Evolutionary conservation across 257 asterid genomes (phyloP).

Genomic region (Paraleonurus japonicus): DNA sequence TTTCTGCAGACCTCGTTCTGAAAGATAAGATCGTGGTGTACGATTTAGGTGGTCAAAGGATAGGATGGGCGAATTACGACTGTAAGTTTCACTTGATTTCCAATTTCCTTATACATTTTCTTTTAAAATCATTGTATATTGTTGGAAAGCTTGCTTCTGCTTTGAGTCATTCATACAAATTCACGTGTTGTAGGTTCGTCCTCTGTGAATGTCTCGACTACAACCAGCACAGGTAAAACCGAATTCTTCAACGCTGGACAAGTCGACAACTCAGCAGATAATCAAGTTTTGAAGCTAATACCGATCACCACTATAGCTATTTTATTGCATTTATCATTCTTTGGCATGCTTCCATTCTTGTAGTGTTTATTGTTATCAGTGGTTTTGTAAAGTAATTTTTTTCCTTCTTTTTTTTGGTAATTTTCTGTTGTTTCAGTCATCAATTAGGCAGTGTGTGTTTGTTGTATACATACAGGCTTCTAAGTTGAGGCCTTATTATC

Average conservation of each 20-base stretch:
- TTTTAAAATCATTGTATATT: neutral
- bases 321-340: constrained; percentile 40
- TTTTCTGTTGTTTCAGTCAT: neutral
- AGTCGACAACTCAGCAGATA: constrained; percentile 34
- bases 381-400: constrained; percentile 14
- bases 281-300: constrained; percentile 26
- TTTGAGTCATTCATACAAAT: neutral
- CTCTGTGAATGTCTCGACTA: constrained; percentile 73
- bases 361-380: constrained; percentile 20
- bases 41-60: constrained; percentile 74
- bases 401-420: neutral
- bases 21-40: constrained; percentile 89
- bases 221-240: constrained; percentile 57
- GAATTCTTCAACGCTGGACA: constrained; percentile 74
- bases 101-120: neutral
- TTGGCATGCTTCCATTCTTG: constrained; percentile 41
- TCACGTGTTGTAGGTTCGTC: constrained; percentile 50
- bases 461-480: constrained; percentile 31
- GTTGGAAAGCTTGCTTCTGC: neutral
- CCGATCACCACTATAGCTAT: constrained; percentile 29
- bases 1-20: constrained; percentile 69
- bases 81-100: constrained; percentile 51
- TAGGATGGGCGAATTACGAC: constrained; percentile 91
- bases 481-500: neutral
- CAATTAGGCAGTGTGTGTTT: constrained; percentile 8